phyloP scores from a whole-genome alignment of 2,329 filamentous ascomycete genomes.

The Pseudocercospora macadamiae region DNA sequence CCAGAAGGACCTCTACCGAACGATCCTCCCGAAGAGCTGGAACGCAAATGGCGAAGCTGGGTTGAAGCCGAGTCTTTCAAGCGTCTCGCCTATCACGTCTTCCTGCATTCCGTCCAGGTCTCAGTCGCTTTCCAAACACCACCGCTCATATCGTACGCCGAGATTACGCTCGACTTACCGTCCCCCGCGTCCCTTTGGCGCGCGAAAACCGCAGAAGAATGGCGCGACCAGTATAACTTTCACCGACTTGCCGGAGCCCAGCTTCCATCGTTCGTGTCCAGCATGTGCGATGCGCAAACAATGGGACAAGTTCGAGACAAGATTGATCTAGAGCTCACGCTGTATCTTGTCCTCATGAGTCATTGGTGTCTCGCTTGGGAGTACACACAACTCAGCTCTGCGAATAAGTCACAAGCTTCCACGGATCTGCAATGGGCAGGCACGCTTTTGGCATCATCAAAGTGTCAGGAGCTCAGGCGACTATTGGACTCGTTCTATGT shows the following conservation, averaged over 20 bases:
- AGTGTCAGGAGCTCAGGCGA: conserved; percentile 20
- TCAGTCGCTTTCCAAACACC: conserved; percentile 25
- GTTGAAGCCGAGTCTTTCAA: conserved; percentile 27
- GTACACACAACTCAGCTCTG: conserved; percentile 25
- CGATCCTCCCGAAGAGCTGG: conserved; percentile 15
- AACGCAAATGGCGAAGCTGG: conserved; percentile 25
- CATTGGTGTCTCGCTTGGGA: conserved; percentile 26
- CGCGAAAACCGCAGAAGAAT: conserved; percentile 21
- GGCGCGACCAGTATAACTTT: conserved; percentile 24
- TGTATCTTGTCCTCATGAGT: conserved; percentile 24
- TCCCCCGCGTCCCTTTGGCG: conserved; percentile 22
- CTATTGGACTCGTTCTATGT: conserved; percentile 25
- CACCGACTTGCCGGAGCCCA: conserved; percentile 15
- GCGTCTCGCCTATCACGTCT: conserved; percentile 24
- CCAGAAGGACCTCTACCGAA: conserved; percentile 12
- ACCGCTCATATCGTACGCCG: conserved; percentile 24
- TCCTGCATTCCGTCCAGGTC: conserved; percentile 25
- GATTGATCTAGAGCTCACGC: conserved; percentile 24
- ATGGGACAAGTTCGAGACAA: conserved; percentile 16
- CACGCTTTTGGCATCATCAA: conserved; percentile 23
- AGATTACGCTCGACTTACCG: conserved; percentile 26
- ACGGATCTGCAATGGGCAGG: conserved; percentile 23
- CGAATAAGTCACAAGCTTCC: conserved; percentile 26
- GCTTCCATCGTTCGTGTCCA: conserved; percentile 21
- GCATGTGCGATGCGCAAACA: conserved; percentile 21